A percentile compares a stretch with the other conserved stretches of the same genome.
Conservation (phyloP, 2,329 filamentous ascomycete species). For the Hortaea werneckii region DNA sequence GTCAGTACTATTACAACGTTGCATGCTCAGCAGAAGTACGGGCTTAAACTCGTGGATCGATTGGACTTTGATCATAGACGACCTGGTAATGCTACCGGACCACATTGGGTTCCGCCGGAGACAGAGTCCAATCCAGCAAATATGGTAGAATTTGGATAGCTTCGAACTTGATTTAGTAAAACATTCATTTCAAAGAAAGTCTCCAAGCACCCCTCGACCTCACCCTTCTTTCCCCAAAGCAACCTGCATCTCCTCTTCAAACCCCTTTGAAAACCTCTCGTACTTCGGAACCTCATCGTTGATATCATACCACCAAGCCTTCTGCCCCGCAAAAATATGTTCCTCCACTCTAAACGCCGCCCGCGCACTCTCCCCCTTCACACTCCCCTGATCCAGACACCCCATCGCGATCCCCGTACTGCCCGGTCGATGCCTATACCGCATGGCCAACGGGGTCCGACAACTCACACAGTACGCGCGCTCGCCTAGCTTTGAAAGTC, state of each 20-base stretch:
- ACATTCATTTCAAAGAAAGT: not conserved
- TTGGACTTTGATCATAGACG: conserved; percentile 13
- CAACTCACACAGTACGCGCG: not conserved
- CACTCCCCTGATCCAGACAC: not conserved
- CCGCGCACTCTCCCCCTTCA: not conserved
- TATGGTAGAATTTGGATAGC: not conserved
- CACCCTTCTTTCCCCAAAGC: not conserved
- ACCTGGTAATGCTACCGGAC: not conserved
- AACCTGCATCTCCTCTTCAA: not conserved
- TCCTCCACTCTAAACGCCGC: not conserved
- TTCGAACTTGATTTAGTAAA: not conserved
- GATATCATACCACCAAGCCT: not conserved
- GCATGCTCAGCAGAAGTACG: conserved; percentile 8
- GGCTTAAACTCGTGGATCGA: conserved; percentile 15
- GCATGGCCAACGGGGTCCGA: not conserved
- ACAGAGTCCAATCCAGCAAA: not conserved
- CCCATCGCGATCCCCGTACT: not conserved
- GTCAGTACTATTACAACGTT: conserved; percentile 9
- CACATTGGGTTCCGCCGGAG: not conserved
- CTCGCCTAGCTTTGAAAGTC: not conserved
- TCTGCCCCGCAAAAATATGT: not conserved
- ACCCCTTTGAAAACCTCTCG: not conserved
- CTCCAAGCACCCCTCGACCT: not conserved
- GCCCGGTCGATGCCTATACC: not conserved
- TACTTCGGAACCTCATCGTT: not conserved